Conservation (phyloP, 1,139 yeast species). For the Kazachstania sp. region DNA sequence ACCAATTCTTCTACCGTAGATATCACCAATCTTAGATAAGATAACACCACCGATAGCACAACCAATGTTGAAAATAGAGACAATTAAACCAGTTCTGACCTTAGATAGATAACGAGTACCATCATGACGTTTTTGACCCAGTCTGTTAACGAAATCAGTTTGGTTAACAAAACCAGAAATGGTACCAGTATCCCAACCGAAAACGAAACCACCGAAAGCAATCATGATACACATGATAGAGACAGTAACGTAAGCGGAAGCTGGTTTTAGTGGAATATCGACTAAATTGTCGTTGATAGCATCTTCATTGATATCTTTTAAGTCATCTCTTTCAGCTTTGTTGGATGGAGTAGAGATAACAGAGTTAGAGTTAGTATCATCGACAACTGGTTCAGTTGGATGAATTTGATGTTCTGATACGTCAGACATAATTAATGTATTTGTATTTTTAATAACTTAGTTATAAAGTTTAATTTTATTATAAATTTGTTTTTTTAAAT, state of each 20-base stretch:
- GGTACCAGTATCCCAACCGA: constrained; percentile 17
- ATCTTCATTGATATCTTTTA: constrained; percentile 7
- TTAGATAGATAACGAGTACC: constrained; percentile 11
- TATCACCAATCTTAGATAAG: constrained; percentile 11
- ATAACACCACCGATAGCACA: constrained; percentile 12
- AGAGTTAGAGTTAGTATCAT: constrained; percentile 6
- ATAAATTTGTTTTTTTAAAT: not conserved
- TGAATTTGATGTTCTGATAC: constrained; percentile 1
- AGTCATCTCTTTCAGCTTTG: constrained; percentile 17
- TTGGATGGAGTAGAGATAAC: constrained; percentile 17
- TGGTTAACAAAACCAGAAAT: constrained; percentile 13
- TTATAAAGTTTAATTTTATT: not conserved
- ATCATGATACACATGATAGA: constrained; percentile 12
- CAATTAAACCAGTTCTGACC: constrained; percentile 13
- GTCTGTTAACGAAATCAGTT: constrained; percentile 12
- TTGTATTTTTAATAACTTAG: not conserved
- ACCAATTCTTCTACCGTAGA: constrained; percentile 12
- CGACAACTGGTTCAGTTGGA: not conserved
- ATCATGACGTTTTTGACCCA: constrained; percentile 8
- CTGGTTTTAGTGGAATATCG: constrained; percentile 18
- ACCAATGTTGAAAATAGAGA: constrained; percentile 14
- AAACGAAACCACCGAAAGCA: constrained; percentile 15
- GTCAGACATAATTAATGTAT: not conserved
- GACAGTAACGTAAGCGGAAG: constrained; percentile 42
- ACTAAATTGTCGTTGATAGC: constrained; percentile 10